These are phyloP conservation scores for Amylostereum areolatum DNA, from an alignment of 1,284 basidiomycete species.

Conservation along the genomic window DNA sequence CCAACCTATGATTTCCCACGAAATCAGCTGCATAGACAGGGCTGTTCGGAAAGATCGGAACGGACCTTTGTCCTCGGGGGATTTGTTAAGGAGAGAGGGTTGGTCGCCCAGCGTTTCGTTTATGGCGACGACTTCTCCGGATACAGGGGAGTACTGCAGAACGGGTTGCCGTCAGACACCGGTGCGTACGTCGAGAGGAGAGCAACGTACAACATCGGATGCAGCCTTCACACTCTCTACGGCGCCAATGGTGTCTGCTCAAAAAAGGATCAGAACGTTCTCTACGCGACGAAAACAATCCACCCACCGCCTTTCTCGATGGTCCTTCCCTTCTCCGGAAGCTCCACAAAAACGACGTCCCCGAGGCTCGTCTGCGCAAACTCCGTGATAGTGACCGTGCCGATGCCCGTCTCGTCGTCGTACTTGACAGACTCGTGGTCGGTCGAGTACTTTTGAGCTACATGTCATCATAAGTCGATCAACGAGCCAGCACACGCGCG, in stretches of 20 bases:
- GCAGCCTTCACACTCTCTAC: conserved; percentile 99
- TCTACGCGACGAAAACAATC: not conserved
- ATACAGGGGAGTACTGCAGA: conserved; percentile 84
- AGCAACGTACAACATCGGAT: conserved; percentile 73
- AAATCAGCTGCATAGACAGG: not conserved
- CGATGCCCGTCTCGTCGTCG: conserved; percentile 77
- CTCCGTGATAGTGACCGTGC: conserved; percentile 87
- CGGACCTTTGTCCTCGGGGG: conserved; percentile 80
- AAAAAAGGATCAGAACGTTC: too few species aligned
- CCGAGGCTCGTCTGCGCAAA: conserved; percentile 92
- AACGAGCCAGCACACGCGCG: not conserved
- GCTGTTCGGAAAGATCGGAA: conserved; percentile 3
- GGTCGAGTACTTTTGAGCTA: conserved; percentile 79
- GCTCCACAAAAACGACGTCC: conserved; percentile 97
- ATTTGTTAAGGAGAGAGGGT: conserved; percentile 87
- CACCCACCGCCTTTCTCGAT: conserved; percentile 75
- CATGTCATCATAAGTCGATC: not conserved
- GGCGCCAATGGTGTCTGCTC: conserved; percentile 83
- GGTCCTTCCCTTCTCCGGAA: conserved; percentile 67
- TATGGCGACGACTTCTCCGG: conserved; percentile 77
- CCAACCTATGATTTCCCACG: conserved; percentile 62
- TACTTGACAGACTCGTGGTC: conserved; percentile 90
- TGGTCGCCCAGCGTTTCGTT: conserved; percentile 69
- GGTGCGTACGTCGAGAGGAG: conserved; percentile 1
- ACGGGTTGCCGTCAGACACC: not conserved